Evolutionary conservation across 108 stramenopile genomes (phyloP).

Genomic region (Fistulifera pelliculosa): DNA sequence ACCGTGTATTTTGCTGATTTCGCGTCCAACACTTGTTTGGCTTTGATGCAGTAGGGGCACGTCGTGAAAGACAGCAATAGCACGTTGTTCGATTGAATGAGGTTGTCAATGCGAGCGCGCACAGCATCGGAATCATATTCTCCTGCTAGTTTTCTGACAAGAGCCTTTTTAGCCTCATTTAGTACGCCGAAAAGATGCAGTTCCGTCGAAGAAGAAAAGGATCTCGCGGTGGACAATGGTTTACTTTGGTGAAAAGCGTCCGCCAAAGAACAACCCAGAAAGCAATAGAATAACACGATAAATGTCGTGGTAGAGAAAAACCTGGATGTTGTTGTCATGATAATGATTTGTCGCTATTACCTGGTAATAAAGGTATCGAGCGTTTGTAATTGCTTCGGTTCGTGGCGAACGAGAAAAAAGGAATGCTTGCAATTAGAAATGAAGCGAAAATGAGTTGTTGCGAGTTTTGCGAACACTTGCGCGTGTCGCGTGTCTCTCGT

Average conservation of each 20-base stretch:
- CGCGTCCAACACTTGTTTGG: slow-evolving; percentile 67
- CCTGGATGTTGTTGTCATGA: background rate
- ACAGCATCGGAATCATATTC: slow-evolving; percentile 66
- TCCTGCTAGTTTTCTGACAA: slow-evolving; percentile 77
- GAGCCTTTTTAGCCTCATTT: slow-evolving; percentile 75
- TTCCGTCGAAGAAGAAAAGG: slow-evolving; percentile 5
- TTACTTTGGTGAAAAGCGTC: background rate
- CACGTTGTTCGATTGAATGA: slow-evolving; percentile 55
- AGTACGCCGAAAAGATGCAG: slow-evolving; percentile 24
- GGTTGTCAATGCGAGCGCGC: slow-evolving; percentile 34
- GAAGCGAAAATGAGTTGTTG: background rate
- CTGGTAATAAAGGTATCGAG: background rate
- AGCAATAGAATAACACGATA: background rate
- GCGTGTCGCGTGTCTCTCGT: too few relatives aligned
- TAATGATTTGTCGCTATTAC: background rate
- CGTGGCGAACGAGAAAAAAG: too few relatives aligned
- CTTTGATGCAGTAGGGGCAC: slow-evolving; percentile 89
- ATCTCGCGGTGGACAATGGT: background rate
- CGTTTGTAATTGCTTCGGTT: background rate
- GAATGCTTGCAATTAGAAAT: background rate
- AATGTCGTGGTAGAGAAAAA: background rate
- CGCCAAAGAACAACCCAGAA: background rate
- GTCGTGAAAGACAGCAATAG: slow-evolving; percentile 67
- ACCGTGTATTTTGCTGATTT: slow-evolving; percentile 60
- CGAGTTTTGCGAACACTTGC: background rate